Percentiles rank a stretch among this genome's conserved stretches.
Evolutionary conservation across 768 basidiomycete species (phyloP).

Genomic region (Aureoboletus auriporus): DNA sequence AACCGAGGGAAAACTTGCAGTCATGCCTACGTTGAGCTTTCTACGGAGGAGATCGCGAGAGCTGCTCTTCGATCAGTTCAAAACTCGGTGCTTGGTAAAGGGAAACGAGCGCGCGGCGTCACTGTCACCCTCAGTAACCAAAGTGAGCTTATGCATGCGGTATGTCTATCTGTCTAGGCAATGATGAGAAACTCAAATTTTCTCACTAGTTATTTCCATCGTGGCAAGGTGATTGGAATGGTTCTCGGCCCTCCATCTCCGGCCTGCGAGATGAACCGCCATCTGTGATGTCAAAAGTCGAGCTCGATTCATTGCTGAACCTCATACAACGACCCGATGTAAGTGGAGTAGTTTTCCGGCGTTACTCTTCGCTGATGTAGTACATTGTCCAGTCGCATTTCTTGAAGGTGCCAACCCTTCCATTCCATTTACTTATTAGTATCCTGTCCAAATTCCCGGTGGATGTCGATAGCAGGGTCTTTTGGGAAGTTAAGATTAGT

Average conservation of each 20-base stretch:
- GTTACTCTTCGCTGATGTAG: constrained; percentile 10
- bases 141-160: constrained; percentile 78
- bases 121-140: constrained; percentile 79
- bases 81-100: constrained; percentile 64
- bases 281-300: constrained; percentile 61
- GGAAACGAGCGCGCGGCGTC: constrained; percentile 76
- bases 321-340: constrained; percentile 79
- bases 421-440: constrained; percentile 75
- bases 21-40: constrained; percentile 79
- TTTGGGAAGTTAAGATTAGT: constrained; percentile 60
- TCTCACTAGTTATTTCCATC: constrained; percentile 65
- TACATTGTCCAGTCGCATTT: constrained; percentile 62
- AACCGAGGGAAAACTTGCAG: constrained; percentile 79
- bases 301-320: constrained; percentile 61
- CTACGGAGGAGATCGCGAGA: constrained; percentile 56
- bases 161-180: constrained; percentile 25
- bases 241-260: constrained; percentile 61
- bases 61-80: constrained; percentile 56
- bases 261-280: constrained; percentile 57
- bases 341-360: constrained; percentile 23
- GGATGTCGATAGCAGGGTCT: constrained; percentile 71
- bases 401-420: constrained; percentile 78
- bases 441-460: constrained; percentile 75
- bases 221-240: constrained; percentile 75
- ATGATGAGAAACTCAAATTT: not conserved